Base-by-base conservation (phyloP, 257 asterid species). In the Ajuga chamaepitys region DNA sequence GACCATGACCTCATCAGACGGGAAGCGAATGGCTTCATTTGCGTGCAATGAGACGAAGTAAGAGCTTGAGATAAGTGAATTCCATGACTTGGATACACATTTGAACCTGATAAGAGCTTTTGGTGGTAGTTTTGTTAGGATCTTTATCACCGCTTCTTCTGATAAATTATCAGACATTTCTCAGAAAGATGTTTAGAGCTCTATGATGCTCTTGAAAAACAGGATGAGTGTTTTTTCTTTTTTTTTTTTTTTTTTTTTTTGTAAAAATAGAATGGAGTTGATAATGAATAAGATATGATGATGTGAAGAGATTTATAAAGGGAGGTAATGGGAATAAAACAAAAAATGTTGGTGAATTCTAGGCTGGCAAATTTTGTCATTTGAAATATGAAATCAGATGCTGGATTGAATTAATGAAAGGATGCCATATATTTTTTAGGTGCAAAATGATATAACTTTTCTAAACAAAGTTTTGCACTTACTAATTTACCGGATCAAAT, bases 151-250 rank as follows among this genome's bases (percentile, higher is more conserved):
- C 10, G 71, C 7, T 3, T 76, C 77, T 58, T 45, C 64, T 47
- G 77, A 77, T 50, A 76, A 7, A 42, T 66, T 61, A 26, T 74
- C 79, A 22, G 73, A 64, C 73, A 75, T 75, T 58, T 50, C 34
- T 24, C 5, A 9, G 30, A 40, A 62, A 40, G 54, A 40, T 10
- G 16, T 38, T n/a, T n/a, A n/a, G n/a, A n/a, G n/a, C n/a, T n/a
- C n/a, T n/a, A n/a, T n/a, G n/a, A n/a, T n/a, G n/a, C n/a, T n/a
- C n/a, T n/a, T n/a, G n/a, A n/a, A n/a, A n/a, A n/a, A n/a, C n/a
- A n/a, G n/a, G n/a, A n/a, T n/a, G n/a, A n/a, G n/a, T n/a, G n/a
- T n/a, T n/a, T n/a, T n/a, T n/a, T n/a, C n/a, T n/a, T n/a, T n/a
- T 66, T 26, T 63, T 9, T 21, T 38, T 30, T 44, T n/a, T 10